These are phyloP conservation scores for Quercus alba DNA, from an alignment of 306 rosid genomes.

Conservation along the genomic window DNA sequence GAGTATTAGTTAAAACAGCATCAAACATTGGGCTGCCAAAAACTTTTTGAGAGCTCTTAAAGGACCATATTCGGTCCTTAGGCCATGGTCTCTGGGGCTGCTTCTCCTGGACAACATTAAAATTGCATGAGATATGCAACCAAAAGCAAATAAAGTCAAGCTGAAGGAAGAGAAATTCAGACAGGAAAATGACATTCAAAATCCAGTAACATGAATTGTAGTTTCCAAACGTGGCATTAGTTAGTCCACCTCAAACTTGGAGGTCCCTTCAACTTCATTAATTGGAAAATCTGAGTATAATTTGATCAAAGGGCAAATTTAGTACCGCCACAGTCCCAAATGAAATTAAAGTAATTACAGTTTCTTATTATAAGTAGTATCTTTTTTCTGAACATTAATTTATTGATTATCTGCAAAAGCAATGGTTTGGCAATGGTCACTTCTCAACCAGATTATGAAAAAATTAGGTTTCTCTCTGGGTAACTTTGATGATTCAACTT, in stretches of 20 bases:
- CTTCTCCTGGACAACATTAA: constrained; percentile 63
- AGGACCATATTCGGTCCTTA: constrained; percentile 90
- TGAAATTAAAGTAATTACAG: not conserved
- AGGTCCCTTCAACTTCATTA: too few relatives aligned
- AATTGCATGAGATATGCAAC: constrained; percentile 1
- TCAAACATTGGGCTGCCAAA: constrained; percentile 97
- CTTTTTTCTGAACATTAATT: not conserved
- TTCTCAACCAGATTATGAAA: too few relatives aligned
- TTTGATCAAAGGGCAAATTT: not conserved
- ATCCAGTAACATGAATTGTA: not conserved
- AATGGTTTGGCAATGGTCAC: too few relatives aligned
- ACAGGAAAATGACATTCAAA: not conserved
- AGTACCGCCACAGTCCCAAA: not conserved
- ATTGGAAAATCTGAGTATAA: too few relatives aligned
- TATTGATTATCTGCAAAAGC: not conserved
- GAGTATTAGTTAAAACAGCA: constrained; percentile 50
- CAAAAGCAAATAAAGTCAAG: not conserved
- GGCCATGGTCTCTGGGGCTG: constrained; percentile 94
- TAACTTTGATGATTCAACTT: too few relatives aligned
- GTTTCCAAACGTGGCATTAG: not conserved
- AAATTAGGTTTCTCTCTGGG: too few relatives aligned
- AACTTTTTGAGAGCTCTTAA: constrained; percentile 60
- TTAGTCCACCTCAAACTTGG: not conserved
- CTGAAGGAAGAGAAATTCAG: not conserved
- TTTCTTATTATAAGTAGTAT: not conserved